A percentile compares a stretch with the other conserved stretches of the same genome.
Conservation (phyloP, 1,139 yeast genomes). For the Candida glucosophila region DNA sequence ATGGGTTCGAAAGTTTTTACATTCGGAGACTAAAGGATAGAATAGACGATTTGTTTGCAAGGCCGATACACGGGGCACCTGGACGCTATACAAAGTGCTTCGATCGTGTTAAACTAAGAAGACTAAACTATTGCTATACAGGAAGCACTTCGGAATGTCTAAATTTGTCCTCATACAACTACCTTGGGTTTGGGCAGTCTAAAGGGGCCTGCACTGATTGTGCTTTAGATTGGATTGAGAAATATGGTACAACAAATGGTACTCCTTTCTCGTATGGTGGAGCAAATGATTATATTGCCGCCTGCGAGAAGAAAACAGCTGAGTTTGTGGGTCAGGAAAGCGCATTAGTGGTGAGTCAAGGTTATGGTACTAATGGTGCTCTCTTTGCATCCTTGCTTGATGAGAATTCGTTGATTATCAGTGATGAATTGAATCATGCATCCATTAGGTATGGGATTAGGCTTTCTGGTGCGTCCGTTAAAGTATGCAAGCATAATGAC, state of each 20-base stretch:
- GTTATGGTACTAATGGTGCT: constrained; percentile 94
- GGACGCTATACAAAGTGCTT: constrained; percentile 82
- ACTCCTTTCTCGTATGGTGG: constrained; percentile 75
- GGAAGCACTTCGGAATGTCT: constrained; percentile 73
- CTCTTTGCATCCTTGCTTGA: constrained; percentile 79
- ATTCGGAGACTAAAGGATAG: constrained; percentile 85
- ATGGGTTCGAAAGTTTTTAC: constrained; percentile 89
- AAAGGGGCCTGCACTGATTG: constrained; percentile 85
- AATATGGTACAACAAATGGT: constrained; percentile 71
- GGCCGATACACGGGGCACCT: constrained; percentile 96
- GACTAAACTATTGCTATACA: constrained; percentile 56
- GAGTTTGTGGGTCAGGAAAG: constrained; percentile 88
- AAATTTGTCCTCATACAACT: constrained; percentile 85
- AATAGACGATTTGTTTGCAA: constrained; percentile 88
- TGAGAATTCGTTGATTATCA: constrained; percentile 79
- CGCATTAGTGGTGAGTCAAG: constrained; percentile 81
- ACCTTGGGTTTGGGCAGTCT: constrained; percentile 94
- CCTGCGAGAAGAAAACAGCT: constrained; percentile 74
- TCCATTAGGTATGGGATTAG: constrained; percentile 94
- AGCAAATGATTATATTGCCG: constrained; percentile 63
- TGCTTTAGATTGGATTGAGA: constrained; percentile 53
- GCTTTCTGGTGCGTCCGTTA: constrained; percentile 86
- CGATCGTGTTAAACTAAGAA: constrained; percentile 61
- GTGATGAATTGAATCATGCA: constrained; percentile 93
- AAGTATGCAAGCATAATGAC: constrained; percentile 88